Percentiles rank a stretch among this genome's conserved stretches.
Evolutionary conservation across 116 monocot species (phyloP).

Genomic region (Iris pallida): DNA sequence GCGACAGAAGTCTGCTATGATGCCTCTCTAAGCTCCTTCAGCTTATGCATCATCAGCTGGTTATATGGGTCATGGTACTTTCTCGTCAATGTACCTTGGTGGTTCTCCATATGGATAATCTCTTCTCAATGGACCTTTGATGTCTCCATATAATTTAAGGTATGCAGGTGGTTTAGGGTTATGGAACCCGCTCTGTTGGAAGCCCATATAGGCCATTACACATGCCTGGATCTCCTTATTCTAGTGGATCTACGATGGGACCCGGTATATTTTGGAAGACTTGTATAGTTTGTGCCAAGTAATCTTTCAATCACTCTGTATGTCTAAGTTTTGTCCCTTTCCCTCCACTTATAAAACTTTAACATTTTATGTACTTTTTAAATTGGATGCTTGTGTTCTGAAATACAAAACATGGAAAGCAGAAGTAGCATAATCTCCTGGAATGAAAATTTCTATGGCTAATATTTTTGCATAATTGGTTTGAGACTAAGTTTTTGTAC

Average conservation of each 20-base stretch:
- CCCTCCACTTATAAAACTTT: too few relatives aligned
- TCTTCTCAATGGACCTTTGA: slow-evolving; percentile 39
- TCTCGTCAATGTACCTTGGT: slow-evolving; percentile 66
- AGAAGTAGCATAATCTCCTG: too few relatives aligned
- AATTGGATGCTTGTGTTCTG: too few relatives aligned
- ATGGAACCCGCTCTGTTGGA: slow-evolving; percentile 44
- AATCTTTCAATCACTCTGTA: too few relatives aligned
- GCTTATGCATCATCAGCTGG: slow-evolving; percentile 36
- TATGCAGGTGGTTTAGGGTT: slow-evolving; percentile 53
- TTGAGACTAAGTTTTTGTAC: too few relatives aligned
- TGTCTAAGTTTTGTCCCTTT: too few relatives aligned
- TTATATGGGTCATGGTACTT: slow-evolving; percentile 54
- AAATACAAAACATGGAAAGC: too few relatives aligned
- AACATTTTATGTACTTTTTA: too few relatives aligned
- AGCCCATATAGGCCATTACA: slow-evolving; percentile 81
- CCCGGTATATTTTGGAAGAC: slow-evolving; percentile 10
- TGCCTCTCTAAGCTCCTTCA: slow-evolving; percentile 41
- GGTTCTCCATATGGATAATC: slow-evolving; percentile 64
- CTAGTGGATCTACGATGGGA: slow-evolving; percentile 65
- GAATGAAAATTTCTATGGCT: too few relatives aligned
- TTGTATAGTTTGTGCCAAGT: too few relatives aligned
- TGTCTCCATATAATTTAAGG: slow-evolving; percentile 61
- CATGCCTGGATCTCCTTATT: slow-evolving; percentile 68
- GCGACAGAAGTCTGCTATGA: slow-evolving; percentile 55
- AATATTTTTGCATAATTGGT: too few relatives aligned